Base-by-base conservation (phyloP, 1,284 basidiomycete genomes). In the Sutorius eximius region DNA sequence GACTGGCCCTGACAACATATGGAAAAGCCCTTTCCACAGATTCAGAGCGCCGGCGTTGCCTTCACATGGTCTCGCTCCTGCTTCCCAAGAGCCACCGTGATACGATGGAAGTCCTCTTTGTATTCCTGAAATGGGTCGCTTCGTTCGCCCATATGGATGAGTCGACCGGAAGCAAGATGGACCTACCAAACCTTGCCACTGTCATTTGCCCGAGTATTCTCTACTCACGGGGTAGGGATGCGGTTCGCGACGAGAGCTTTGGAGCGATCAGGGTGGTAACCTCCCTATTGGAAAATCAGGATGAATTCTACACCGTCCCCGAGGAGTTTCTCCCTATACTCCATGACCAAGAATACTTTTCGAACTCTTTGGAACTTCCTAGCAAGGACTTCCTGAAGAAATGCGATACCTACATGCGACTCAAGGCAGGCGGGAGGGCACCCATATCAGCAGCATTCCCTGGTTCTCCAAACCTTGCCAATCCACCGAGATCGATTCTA, bases 41-140 rank as follows among this genome's bases (percentile, higher is more conserved):
- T 38, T 81, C 82, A 36, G 94, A 98, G 51, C 86, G 94, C 46
- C 85, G 82, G 62, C 86, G 92, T 47, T 83, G 91, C 66, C 78
- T 99, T 47, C 95, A 98, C 72, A 82, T 97, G 64, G 80, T 97
- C 16, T 88, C 89, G 45, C 79, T 96, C 54, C 78, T 99, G 4
- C 77, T 99, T 63, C 97, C 96, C 15, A 95, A 93, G 73, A 83
- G 86, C 53, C 94, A 99, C 70, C 86, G 97, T 58, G 97, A 99
- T 72, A 98, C 95, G 27, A 86, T 98, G 84, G 96, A 99, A 74
- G 94, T 98, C 45, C 77, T 99, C 43, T 98, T 98, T 68, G 95
- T 98, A 18, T 99, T 99, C 77, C 80, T 99, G 62, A 96, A 97
- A 73, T 99, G 97, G 97, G 96, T 99, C 2, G 96, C 96, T 6